A percentile compares a stretch with the other conserved stretches of the same genome.
These are phyloP conservation scores for Botrytis medusae DNA, from an alignment of 2,329 filamentous ascomycete genomes.

Conservation along the genomic window DNA sequence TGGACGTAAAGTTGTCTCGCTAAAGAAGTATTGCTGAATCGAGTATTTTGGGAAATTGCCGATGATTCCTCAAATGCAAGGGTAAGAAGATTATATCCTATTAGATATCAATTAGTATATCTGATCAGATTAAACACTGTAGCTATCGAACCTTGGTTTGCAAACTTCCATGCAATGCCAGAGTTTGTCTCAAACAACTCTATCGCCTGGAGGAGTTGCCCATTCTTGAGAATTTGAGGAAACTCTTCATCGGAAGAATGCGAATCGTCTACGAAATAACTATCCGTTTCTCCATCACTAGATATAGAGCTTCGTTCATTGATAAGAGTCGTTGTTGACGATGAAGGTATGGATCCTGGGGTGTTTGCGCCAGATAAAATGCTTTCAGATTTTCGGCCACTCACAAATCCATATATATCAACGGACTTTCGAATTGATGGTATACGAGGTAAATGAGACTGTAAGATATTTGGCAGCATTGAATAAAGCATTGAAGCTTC, in stretches of 20 bases:
- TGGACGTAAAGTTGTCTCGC: conserved; percentile 64
- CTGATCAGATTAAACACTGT: too few species aligned
- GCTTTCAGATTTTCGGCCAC: conserved; percentile 25
- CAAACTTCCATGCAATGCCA: conserved; percentile 53
- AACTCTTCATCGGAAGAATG: conserved; percentile 30
- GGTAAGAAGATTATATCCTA: conserved; percentile 49
- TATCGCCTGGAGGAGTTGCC: conserved; percentile 26
- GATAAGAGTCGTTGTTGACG: conserved; percentile 32
- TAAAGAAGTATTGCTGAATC: conserved; percentile 45
- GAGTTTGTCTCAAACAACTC: conserved; percentile 32
- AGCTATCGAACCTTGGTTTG: conserved; percentile 45
- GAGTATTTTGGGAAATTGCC: conserved; percentile 33
- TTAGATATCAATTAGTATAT: neutral
- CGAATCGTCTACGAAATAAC: conserved; percentile 25
- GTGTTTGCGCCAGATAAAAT: conserved; percentile 38
- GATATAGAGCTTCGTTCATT: neutral
- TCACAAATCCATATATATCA: conserved; percentile 34
- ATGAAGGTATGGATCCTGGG: conserved; percentile 31
- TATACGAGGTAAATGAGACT: conserved; percentile 51
- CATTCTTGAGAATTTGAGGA: conserved; percentile 9
- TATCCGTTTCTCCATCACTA: conserved; percentile 10
- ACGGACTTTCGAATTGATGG: conserved; percentile 49
- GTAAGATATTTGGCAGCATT: conserved; percentile 54
- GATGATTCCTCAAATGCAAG: conserved; percentile 48
- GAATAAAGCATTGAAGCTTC: conserved; percentile 51